Evolutionary conservation across 306 rosid species (phyloP).

Genomic region (Malus fusca): DNA sequence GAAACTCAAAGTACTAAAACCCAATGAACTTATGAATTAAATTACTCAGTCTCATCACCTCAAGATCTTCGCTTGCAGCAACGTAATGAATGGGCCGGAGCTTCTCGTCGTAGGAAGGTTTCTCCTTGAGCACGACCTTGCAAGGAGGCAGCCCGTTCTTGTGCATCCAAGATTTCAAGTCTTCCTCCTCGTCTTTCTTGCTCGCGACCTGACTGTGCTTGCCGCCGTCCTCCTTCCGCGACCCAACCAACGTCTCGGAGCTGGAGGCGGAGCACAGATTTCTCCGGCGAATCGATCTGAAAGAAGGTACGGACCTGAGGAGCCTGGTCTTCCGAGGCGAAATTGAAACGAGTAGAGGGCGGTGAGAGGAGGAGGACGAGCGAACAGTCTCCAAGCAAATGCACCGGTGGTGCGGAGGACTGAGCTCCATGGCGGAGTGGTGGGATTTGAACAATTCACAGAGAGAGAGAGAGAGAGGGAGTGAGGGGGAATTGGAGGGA

Average conservation of each 20-base stretch:
- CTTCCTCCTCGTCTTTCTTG: constrained; percentile 43
- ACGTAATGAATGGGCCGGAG: constrained; percentile 74
- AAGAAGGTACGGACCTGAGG: background rate
- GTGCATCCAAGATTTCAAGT: constrained; percentile 91
- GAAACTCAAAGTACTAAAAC: background rate
- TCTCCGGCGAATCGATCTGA: constrained; percentile 17
- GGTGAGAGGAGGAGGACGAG: constrained; percentile 16
- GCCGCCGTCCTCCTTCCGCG: constrained; percentile 35
- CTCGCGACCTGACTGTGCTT: constrained; percentile 24
- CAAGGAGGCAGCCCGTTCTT: constrained; percentile 77
- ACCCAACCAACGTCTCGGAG: constrained; percentile 61
- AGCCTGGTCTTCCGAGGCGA: constrained; percentile 11
- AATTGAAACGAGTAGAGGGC: constrained; percentile 31
- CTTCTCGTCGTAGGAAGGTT: constrained; percentile 43
- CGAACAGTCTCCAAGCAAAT: constrained; percentile 36
- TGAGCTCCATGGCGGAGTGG: constrained; percentile 46
- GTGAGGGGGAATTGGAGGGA: background rate
- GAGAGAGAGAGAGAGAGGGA: background rate
- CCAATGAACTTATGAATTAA: background rate
- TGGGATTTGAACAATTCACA: constrained; percentile 7
- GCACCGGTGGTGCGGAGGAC: constrained; percentile 29
- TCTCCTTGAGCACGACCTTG: constrained; percentile 72
- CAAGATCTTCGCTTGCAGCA: constrained; percentile 84
- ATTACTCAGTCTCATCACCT: constrained; percentile 28
- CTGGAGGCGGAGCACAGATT: constrained; percentile 48